Percentiles rank a stretch among this genome's conserved stretches.
These are phyloP conservation scores for Terana coerulea DNA, from an alignment of 768 basidiomycete genomes.

Conservation along the genomic window DNA sequence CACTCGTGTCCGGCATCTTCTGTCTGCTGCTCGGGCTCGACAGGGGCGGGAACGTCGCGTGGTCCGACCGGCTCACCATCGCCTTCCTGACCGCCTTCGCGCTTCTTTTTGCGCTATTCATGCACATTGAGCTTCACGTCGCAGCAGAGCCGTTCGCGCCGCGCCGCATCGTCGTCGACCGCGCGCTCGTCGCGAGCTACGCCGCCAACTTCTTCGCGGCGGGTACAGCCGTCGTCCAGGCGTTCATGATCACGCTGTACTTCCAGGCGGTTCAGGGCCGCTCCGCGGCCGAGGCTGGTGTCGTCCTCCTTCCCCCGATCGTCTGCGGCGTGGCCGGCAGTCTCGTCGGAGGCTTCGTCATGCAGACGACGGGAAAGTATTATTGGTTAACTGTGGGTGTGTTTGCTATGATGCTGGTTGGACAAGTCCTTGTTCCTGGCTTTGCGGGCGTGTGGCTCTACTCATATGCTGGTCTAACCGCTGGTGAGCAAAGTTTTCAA, in stretches of 20 bases:
- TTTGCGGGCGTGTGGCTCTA: slow-evolving; percentile 36
- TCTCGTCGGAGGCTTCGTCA: slow-evolving; percentile 46
- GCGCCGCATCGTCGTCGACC: slow-evolving; percentile 46
- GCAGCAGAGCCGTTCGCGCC: slow-evolving; percentile 63
- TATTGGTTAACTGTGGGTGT: slow-evolving; percentile 45
- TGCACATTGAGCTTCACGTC: slow-evolving; percentile 42
- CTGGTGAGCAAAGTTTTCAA: slow-evolving; percentile 33
- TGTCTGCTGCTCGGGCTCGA: slow-evolving; percentile 56
- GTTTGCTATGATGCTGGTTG: slow-evolving; percentile 36
- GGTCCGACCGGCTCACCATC: slow-evolving; percentile 24
- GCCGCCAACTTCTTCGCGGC: slow-evolving; percentile 57
- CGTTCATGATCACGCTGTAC: slow-evolving; percentile 55
- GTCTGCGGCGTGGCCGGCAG: slow-evolving; percentile 46
- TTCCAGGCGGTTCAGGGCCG: slow-evolving; percentile 52
- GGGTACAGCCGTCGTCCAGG: slow-evolving; percentile 38
- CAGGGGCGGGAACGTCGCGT: slow-evolving; percentile 30
- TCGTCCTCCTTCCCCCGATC: slow-evolving; percentile 49
- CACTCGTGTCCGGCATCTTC: slow-evolving; percentile 53
- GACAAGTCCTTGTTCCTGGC: slow-evolving; percentile 34
- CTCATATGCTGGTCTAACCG: slow-evolving; percentile 35
- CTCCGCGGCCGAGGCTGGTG: slow-evolving; percentile 45
- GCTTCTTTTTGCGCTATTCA: slow-evolving; percentile 31
- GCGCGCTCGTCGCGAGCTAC: slow-evolving; percentile 49
- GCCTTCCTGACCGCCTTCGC: slow-evolving; percentile 14
- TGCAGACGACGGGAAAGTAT: slow-evolving; percentile 57